Conservation (phyloP, 2,329 filamentous ascomycete species). For the Fusarium ambrosium region DNA sequence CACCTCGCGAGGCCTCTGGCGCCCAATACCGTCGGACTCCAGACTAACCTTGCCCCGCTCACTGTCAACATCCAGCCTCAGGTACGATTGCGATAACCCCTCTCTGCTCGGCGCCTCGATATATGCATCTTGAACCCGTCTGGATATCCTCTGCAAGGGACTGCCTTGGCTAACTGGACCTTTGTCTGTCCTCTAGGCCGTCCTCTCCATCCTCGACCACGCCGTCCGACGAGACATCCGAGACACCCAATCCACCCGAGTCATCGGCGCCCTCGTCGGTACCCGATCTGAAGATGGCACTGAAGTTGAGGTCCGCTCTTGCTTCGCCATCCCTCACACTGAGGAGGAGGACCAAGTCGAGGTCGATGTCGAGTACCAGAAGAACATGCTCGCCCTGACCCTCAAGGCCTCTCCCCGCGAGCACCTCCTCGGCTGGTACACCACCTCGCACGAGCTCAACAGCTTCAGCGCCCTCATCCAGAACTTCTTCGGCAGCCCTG, state of each 20-base stretch:
- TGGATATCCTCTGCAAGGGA: background rate
- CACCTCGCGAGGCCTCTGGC: conserved; percentile 94
- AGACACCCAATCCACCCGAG: conserved; percentile 88
- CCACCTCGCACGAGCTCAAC: conserved; percentile 96
- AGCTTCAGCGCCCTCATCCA: conserved; percentile 97
- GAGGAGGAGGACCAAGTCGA: conserved; percentile 99
- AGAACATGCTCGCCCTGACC: conserved; percentile 97
- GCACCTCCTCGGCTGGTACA: conserved; percentile 97
- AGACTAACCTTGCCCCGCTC: conserved; percentile 90
- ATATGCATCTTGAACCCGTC: background rate
- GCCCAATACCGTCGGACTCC: conserved; percentile 82
- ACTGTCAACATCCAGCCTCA: conserved; percentile 96
- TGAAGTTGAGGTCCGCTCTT: conserved; percentile 94
- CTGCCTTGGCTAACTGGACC: background rate
- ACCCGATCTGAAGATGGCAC: conserved; percentile 95
- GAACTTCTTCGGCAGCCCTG: conserved; percentile 98
- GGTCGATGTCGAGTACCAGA: conserved; percentile 99
- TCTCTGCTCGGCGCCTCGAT: conserved; percentile 22
- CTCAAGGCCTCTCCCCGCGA: conserved; percentile 95
- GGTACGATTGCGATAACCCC: conserved; percentile 66
- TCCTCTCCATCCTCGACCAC: conserved; percentile 90
- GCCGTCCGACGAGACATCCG: conserved; percentile 85
- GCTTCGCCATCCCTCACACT: conserved; percentile 98
- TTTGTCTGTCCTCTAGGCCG: conserved; percentile 60
- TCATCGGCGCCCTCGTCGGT: conserved; percentile 96